Conservation (phyloP, 345 rosid species). For the Salix koriyanagi region DNA sequence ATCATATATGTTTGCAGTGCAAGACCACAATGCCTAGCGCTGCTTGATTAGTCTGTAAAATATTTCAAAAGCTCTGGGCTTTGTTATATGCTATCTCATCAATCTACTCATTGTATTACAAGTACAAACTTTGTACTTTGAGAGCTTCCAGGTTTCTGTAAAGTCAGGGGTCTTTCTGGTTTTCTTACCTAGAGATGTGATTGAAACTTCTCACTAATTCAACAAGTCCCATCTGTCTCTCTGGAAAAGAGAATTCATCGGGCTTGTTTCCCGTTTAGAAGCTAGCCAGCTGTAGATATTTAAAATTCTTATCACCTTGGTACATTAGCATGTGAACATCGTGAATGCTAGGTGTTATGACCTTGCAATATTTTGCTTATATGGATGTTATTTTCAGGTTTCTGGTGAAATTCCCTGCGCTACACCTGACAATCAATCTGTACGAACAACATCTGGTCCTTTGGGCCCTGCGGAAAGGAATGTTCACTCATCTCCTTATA, state of each 20-base stretch:
- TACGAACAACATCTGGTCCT: conserved; percentile 97
- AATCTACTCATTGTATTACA: not conserved
- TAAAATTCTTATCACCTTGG: not conserved
- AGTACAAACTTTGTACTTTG: not conserved
- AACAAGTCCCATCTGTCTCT: not conserved
- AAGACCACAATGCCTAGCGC: not conserved
- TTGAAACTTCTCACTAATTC: not conserved
- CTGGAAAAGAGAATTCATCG: not conserved
- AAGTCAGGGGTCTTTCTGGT: not conserved
- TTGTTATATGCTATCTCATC: not conserved
- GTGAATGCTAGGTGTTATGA: not conserved
- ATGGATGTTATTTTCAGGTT: conserved; percentile 41
- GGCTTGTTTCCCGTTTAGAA: not conserved
- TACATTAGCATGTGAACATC: not conserved
- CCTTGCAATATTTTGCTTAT: conserved; percentile 10
- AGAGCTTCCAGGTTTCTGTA: not conserved
- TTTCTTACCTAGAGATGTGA: not conserved
- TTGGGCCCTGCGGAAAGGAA: conserved; percentile 87
- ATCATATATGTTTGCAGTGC: not conserved
- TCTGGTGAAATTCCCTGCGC: conserved; percentile 92
- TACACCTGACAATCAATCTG: conserved; percentile 86
- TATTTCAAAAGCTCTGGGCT: not conserved
- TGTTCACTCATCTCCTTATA: conserved; percentile 73
- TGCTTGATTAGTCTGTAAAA: no score
- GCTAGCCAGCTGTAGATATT: not conserved